Evolutionary conservation across 2,329 filamentous ascomycete genomes (phyloP).

Genomic region (Thelonectria rubi): DNA sequence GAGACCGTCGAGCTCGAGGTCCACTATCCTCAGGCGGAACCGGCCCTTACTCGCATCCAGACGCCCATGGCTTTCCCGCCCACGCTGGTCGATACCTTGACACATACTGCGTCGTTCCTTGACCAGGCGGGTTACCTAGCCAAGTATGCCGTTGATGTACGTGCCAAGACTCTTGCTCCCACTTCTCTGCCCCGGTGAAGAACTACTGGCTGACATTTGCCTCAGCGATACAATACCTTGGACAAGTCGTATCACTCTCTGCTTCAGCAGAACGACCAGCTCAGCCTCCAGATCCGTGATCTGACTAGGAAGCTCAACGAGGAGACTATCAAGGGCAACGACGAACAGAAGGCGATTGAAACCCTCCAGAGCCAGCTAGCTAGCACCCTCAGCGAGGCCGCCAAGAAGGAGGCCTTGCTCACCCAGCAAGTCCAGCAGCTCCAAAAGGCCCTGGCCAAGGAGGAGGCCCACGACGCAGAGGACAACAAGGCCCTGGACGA

Average conservation of each 20-base stretch:
- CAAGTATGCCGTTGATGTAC: conserved; percentile 30
- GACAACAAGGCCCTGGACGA: not conserved
- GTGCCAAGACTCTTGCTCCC: not conserved
- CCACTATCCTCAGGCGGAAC: conserved; percentile 25
- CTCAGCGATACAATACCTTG: too few species aligned
- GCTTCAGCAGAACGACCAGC: too few species aligned
- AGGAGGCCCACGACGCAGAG: not conserved
- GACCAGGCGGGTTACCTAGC: conserved; percentile 34
- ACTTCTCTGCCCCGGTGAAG: too few species aligned
- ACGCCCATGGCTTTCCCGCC: conserved; percentile 26
- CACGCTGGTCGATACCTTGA: conserved; percentile 23
- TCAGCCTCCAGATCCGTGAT: too few species aligned
- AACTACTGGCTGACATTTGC: too few species aligned
- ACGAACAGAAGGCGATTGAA: too few species aligned
- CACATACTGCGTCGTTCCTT: conserved; percentile 25
- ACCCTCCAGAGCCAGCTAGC: too few species aligned
- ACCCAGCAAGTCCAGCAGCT: not conserved
- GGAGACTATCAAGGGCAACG: too few species aligned
- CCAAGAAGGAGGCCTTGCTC: too few species aligned
- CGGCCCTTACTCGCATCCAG: conserved; percentile 22
- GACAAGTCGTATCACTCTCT: too few species aligned
- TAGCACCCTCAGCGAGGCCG: too few species aligned
- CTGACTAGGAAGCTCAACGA: too few species aligned
- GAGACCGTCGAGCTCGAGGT: conserved; percentile 26
- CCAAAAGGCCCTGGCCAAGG: not conserved